Evolutionary conservation across 2,329 filamentous ascomycete genomes (phyloP).

Genomic region (Pseudogymnoascus sp.): DNA sequence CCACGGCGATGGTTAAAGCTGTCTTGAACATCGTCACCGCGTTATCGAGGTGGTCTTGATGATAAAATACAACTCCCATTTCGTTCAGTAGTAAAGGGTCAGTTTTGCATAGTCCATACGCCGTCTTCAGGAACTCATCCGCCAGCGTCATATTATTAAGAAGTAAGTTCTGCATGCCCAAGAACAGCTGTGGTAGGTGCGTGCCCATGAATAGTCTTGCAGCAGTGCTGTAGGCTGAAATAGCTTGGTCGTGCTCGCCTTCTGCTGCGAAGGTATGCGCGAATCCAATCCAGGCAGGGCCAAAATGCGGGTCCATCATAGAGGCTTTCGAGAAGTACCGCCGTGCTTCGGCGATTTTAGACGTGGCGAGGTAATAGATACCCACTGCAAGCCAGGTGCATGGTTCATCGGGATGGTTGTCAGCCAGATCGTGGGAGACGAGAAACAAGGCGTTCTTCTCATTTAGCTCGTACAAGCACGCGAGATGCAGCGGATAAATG

Average conservation of each 20-base stretch:
- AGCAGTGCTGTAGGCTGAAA: slow-evolving; percentile 93
- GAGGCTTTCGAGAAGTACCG: slow-evolving; percentile 96
- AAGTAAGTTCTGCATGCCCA: slow-evolving; percentile 97
- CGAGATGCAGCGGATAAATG: slow-evolving; percentile 84
- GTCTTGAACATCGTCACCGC: slow-evolving; percentile 70
- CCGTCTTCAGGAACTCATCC: slow-evolving; percentile 87
- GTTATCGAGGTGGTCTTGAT: slow-evolving; percentile 69
- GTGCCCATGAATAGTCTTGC: slow-evolving; percentile 93
- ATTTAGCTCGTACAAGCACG: slow-evolving; percentile 79
- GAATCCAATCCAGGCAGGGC: slow-evolving; percentile 96
- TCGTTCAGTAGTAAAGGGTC: slow-evolving; percentile 92
- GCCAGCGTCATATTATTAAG: slow-evolving; percentile 91
- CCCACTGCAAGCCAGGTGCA: slow-evolving; percentile 92
- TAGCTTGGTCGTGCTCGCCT: slow-evolving; percentile 95
- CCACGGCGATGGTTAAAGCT: slow-evolving; percentile 67
- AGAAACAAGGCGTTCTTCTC: slow-evolving; percentile 86
- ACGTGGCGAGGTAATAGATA: slow-evolving; percentile 85
- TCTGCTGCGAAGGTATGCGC: slow-evolving; percentile 97
- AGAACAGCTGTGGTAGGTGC: slow-evolving; percentile 87
- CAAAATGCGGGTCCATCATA: slow-evolving; percentile 95
- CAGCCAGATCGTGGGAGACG: slow-evolving; percentile 83
- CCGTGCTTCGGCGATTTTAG: slow-evolving; percentile 84
- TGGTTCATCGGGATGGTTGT: slow-evolving; percentile 83
- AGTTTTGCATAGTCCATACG: slow-evolving; percentile 71
- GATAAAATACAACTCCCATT: slow-evolving; percentile 91